phyloP scores from a whole-genome alignment of 1,139 yeast genomes.

The Pichia sp. region DNA sequence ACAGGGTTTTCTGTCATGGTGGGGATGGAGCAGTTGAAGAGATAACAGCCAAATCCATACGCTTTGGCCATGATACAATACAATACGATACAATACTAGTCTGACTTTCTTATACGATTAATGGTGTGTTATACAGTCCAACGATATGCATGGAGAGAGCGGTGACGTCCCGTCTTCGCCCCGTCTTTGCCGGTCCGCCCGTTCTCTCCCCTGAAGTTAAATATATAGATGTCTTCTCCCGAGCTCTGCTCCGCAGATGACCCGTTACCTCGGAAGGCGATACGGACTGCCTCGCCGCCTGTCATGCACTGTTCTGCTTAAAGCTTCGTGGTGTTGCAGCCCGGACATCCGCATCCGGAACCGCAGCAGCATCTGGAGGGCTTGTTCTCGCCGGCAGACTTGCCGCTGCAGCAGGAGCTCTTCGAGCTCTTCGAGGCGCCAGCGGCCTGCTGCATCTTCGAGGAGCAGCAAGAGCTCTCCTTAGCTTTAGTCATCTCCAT shows the following conservation, averaged over 20 bases:
- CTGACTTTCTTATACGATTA: no score
- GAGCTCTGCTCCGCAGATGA: background rate
- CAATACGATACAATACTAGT: no score
- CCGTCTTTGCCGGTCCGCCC: background rate
- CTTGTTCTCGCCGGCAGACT: conserved; percentile 14
- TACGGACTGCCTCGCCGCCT: background rate
- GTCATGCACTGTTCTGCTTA: background rate
- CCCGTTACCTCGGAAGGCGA: background rate
- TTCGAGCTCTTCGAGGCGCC: background rate
- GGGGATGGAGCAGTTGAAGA: no score
- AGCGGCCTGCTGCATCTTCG: conserved; percentile 4
- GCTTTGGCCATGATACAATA: no score
- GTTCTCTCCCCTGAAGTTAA: background rate
- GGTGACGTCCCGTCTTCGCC: background rate
- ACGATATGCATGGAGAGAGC: no score
- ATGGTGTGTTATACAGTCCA: no score
- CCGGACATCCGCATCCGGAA: conserved; percentile 30
- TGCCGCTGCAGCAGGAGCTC: conserved; percentile 23
- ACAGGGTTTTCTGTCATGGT: background rate
- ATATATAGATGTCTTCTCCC: background rate
- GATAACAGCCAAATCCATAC: no score
- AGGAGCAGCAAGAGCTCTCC: conserved; percentile 3
- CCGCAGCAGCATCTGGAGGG: conserved; percentile 30
- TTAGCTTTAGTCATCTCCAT: conserved; percentile 11
- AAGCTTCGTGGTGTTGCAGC: conserved; percentile 32